Evolutionary conservation across 345 rosid genomes (phyloP).

Genomic region (Rhodamnia argentea): DNA sequence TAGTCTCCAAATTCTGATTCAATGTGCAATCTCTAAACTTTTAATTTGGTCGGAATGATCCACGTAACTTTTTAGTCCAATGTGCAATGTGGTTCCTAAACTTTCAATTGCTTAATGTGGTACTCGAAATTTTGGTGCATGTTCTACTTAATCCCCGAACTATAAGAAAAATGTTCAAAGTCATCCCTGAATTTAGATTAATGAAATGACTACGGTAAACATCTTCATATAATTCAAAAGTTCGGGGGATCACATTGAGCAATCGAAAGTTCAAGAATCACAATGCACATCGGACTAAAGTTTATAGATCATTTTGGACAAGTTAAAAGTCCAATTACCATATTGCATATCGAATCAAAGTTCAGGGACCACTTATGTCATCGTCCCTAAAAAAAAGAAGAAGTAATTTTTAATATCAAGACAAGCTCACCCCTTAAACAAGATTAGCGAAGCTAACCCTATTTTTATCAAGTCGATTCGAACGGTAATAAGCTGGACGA

Average conservation of each 20-base stretch:
- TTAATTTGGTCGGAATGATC: too few relatives aligned
- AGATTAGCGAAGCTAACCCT: background rate
- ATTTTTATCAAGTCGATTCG: background rate
- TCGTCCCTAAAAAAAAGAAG: too few relatives aligned
- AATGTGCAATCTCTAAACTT: too few relatives aligned
- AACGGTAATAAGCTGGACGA: background rate
- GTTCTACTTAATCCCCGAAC: accelerated
- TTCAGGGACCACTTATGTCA: too few relatives aligned
- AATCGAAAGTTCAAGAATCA: accelerated
- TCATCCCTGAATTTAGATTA: too few relatives aligned
- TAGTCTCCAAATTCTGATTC: accelerated
- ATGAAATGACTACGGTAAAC: too few relatives aligned
- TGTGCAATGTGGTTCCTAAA: accelerated
- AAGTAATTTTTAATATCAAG: too few relatives aligned
- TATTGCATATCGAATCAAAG: too few relatives aligned
- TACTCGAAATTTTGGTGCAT: accelerated
- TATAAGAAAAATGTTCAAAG: background rate
- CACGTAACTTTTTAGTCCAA: accelerated
- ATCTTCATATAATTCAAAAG: background rate
- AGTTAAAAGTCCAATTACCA: too few relatives aligned
- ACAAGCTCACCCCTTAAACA: background rate
- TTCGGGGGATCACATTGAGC: accelerated
- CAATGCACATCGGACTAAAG: background rate
- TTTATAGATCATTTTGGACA: too few relatives aligned
- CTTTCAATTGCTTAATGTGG: accelerated